A percentile compares a stretch with the other conserved stretches of the same genome.
These are phyloP conservation scores for Pleurotus cornucopiae DNA, from an alignment of 768 basidiomycete genomes.

Conservation along the genomic window DNA sequence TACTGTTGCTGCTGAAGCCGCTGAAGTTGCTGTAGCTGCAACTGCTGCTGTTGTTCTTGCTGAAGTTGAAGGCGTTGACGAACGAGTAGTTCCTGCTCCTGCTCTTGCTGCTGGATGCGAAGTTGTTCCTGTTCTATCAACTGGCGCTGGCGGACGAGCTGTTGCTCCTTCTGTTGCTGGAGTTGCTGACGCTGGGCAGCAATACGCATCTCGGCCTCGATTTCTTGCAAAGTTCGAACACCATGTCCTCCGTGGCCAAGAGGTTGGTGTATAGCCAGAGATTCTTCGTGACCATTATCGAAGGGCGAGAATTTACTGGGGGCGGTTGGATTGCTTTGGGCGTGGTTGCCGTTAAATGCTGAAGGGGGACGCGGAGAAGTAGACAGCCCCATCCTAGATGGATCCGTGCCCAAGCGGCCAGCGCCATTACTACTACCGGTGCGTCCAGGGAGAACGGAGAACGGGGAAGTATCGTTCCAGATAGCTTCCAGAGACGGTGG, in stretches of 20 bases:
- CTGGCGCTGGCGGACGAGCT: conserved; percentile 27
- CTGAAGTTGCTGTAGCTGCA: conserved; percentile 45
- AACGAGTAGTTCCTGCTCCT: conserved; percentile 28
- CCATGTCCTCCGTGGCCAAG: conserved; percentile 30
- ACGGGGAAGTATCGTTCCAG: conserved; percentile 80
- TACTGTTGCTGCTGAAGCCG: conserved; percentile 45
- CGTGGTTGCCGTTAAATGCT: neutral
- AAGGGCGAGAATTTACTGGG: conserved; percentile 35
- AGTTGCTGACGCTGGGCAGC: conserved; percentile 43
- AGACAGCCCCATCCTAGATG: conserved; percentile 27
- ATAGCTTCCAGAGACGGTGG: conserved; percentile 62
- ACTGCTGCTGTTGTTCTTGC: conserved; percentile 43
- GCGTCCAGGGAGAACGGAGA: conserved; percentile 58
- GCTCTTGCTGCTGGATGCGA: conserved; percentile 30
- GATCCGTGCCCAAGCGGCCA: conserved; percentile 34
- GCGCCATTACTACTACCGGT: conserved; percentile 35
- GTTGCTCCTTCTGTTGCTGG: conserved; percentile 20
- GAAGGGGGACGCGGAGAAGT: conserved; percentile 14
- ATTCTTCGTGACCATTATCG: conserved; percentile 15
- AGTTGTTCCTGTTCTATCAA: conserved; percentile 17
- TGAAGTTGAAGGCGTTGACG: conserved; percentile 37
- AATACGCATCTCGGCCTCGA: conserved; percentile 80
- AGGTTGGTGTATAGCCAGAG: conserved; percentile 25
- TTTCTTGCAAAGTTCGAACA: conserved; percentile 70
- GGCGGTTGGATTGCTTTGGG: neutral